Evolutionary conservation across 2,329 filamentous ascomycete genomes (phyloP), one percentile per base, ranked within the genome.

Genomic region (Talaromyces sp.): DNA sequence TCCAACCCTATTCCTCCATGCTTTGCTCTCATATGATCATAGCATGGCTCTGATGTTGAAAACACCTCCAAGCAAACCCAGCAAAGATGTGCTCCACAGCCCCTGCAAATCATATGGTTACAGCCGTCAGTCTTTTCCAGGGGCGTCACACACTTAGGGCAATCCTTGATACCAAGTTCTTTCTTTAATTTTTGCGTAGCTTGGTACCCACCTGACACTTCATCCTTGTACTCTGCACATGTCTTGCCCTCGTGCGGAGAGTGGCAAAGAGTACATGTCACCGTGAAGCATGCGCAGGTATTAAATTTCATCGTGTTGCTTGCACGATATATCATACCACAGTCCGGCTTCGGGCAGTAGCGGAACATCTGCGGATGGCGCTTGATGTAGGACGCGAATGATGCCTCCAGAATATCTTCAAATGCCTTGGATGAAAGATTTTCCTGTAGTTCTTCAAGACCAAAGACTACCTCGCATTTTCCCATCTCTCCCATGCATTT

Each of bases 261-360:
- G 42, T 70, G 66, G 58, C 68, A 71, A 13, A 65, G 63, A 19
- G 66, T 68, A 61, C 69, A 71, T 1, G 66, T 44, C 13, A 51
- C 7, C 33, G 64, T 60, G 10, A 68, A 56, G 62, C 80, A 82
- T 0, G 68, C 75, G 58, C 72, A 73, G 0, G 56, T 47, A 44
- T 32, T 62, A 6, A 63, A 63, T 3, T 61, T 25, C 5, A 49
- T 30, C 7, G 27, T 49, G 19, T 57, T 58, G 17, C 63, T 62
- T 36, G 62, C 57, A 8, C 78, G 75, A 64, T 82, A 82, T 10
- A 81, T 66, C 19, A 73, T 72, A 6, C 64, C 69, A 60, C 80
- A 83, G 64, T 80, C 77, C 0, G 78, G 72, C 0, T 76, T 78
- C 2, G 78, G 76, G 58, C 80, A 82, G 63, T 74, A 75, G 4